phyloP scores from a whole-genome alignment of 257 asterid species.

The Gardenia jasminoides region DNA sequence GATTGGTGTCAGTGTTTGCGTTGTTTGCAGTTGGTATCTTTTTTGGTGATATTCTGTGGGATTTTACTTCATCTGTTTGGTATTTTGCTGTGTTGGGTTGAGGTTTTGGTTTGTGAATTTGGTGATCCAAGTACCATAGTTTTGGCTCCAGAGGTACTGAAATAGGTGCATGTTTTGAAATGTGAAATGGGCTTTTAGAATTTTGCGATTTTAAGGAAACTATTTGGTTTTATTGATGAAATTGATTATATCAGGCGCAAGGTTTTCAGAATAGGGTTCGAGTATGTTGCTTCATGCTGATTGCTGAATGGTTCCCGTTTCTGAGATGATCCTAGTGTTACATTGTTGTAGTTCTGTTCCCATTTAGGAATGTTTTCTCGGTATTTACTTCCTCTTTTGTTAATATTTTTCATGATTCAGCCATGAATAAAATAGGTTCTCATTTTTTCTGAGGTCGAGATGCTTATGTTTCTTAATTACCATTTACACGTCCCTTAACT shows the following conservation, averaged over 20 bases:
- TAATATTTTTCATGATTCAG: neutral
- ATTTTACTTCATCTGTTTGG: neutral
- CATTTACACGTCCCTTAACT: neutral
- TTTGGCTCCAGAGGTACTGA: slow-evolving; percentile 1
- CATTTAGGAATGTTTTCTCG: neutral
- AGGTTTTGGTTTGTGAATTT: neutral
- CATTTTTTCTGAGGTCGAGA: neutral
- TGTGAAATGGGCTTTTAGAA: neutral
- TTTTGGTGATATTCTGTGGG: neutral
- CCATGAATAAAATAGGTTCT: neutral
- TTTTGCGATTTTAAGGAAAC: neutral
- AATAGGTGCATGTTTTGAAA: neutral
- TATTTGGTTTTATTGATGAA: neutral
- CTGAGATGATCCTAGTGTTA: neutral
- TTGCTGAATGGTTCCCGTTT: neutral
- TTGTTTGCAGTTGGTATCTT: neutral
- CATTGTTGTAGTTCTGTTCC: neutral
- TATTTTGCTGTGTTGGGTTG: neutral
- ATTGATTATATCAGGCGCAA: neutral
- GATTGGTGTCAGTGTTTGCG: neutral
- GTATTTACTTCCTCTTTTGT: neutral
- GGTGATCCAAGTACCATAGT: neutral
- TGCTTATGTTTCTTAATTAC: neutral
- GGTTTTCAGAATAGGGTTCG: neutral
- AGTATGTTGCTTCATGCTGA: neutral